Evolutionary conservation across 2,329 filamentous ascomycete species (phyloP), one percentile per base, ranked within the genome.

Genomic region (Nemania sp.): DNA sequence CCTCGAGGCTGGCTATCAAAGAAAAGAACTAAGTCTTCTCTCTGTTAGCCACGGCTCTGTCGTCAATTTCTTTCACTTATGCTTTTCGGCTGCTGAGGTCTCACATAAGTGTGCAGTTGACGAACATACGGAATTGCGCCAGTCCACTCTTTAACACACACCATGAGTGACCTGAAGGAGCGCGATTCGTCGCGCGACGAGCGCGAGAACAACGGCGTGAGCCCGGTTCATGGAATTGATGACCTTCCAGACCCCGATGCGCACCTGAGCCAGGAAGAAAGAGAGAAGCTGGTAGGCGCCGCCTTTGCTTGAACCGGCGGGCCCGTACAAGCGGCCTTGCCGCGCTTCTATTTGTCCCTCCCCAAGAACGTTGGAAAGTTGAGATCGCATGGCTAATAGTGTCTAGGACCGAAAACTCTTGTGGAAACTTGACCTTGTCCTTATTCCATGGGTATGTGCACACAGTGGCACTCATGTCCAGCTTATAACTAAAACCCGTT

Each of bases 191-290:
- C 61, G 42, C 59, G 53, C 15, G 63, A 66, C 24, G 55, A 59
- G 45, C 41, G 44, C 9, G 57, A 64, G 14, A 54, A 49, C 19
- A 54, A 47, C 33, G 44, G 34, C 43, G 40, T 48, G 44, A 54
- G 39, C 15, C 28, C 41, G 14, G 36, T 61, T 17, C 37, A 54
- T 19, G 57, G 57, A 6, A 12, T 31, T n/a, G 40, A 22, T 28
- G 37, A 71, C 8, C 64, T 66, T 2, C 63, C 67, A 7, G 81
- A 86, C 61, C 83, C 83, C 0, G 83, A 86, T 65, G 80, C 77
- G 22, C 78, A 79, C 8, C 69, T 84, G 45, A 81, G 73, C 48
- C 77, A 77, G 3, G 80, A 81, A 57, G 82, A 86, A 61, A 76
- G 72, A 56, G 79, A 78, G 19, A 74, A 72, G 42, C 78, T 81